phyloP scores from a whole-genome alignment of 2,329 filamentous ascomycete species.

The Anisogramma anomala region DNA sequence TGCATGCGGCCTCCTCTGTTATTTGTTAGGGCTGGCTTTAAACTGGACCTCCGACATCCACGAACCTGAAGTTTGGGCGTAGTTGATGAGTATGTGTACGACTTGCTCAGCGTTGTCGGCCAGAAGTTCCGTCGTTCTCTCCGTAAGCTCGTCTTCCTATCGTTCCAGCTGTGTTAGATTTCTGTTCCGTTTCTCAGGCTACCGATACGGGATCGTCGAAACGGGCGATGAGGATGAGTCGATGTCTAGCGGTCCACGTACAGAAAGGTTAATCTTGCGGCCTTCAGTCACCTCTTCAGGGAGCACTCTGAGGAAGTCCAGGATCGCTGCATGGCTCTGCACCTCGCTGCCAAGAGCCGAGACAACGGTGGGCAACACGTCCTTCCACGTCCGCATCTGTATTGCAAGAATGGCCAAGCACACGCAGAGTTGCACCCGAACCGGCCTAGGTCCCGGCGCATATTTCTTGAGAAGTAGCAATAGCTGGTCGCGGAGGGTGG shows the following conservation, averaged over 20 bases:
- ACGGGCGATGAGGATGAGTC: conserved; percentile 25
- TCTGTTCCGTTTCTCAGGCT: conserved; percentile 26
- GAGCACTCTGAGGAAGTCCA: conserved; percentile 93
- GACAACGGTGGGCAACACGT: conserved; percentile 76
- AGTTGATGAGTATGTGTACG: conserved; percentile 75
- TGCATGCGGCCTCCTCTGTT: conserved; percentile 63
- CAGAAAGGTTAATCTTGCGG: conserved; percentile 97
- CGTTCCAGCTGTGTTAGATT: conserved; percentile 34
- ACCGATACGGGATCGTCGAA: conserved; percentile 22
- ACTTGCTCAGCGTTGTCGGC: conserved; percentile 85
- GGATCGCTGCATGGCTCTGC: conserved; percentile 71
- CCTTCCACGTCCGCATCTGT: conserved; percentile 91
- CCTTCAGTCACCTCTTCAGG: conserved; percentile 98
- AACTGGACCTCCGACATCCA: conserved; percentile 12
- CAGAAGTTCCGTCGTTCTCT: conserved; percentile 78
- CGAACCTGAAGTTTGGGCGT: conserved; percentile 82
- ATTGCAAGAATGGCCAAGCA: conserved; percentile 91
- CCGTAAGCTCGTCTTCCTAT: conserved; percentile 89
- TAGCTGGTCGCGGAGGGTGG: conserved; percentile 71
- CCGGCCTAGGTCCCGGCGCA: conserved; percentile 69
- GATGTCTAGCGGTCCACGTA: conserved; percentile 62
- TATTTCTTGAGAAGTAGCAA: conserved; percentile 71
- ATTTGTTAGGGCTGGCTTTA: conserved; percentile 16
- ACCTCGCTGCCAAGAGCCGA: conserved; percentile 64
- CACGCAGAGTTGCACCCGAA: conserved; percentile 85